Evolutionary conservation across 208 protist species (phyloP).

Genomic region (Trypanosoma platydactyli): DNA sequence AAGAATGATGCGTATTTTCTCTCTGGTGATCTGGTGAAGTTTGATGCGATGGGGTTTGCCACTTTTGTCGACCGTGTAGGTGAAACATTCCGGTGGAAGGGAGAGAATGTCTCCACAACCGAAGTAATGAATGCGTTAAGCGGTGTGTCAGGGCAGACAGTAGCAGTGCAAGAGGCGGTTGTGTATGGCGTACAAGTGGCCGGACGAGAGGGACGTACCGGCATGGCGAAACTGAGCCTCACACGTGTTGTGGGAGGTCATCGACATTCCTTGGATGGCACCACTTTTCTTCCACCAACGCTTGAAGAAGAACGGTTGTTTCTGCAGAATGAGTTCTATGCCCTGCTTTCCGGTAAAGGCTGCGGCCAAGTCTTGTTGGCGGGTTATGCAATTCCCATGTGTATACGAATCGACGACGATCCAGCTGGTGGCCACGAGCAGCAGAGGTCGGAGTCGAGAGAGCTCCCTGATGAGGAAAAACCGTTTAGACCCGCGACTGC

Average conservation of each 20-base stretch:
- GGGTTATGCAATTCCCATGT: conserved; percentile 46
- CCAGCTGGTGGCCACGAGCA: background rate
- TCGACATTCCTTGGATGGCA: too few relatives aligned
- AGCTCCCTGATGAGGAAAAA: background rate
- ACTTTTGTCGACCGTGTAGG: conserved; percentile 79
- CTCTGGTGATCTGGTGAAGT: conserved; percentile 62
- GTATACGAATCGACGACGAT: conserved; percentile 39
- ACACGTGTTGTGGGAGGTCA: background rate
- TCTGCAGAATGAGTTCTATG: conserved; percentile 47
- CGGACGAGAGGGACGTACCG: conserved; percentile 51
- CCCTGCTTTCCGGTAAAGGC: conserved; percentile 27
- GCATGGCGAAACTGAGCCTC: conserved; percentile 66
- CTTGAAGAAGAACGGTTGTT: conserved; percentile 41
- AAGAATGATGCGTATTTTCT: conserved; percentile 62
- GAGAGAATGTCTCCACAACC: conserved; percentile 79
- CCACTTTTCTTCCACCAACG: background rate
- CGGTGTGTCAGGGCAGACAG: conserved; percentile 23
- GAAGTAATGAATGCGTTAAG: conserved; percentile 63
- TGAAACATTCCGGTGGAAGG: conserved; percentile 84
- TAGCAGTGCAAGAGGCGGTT: conserved; percentile 50
- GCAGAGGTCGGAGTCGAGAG: conserved; percentile 7
- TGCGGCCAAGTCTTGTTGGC: conserved; percentile 30
- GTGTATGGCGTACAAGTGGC: conserved; percentile 71
- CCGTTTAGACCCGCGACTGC: background rate
- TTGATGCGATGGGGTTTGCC: conserved; percentile 59